Evolutionary conservation across 305 asterid genomes (phyloP), one percentile per base, ranked within the genome.

Genomic region (Rubia tinctorum): DNA sequence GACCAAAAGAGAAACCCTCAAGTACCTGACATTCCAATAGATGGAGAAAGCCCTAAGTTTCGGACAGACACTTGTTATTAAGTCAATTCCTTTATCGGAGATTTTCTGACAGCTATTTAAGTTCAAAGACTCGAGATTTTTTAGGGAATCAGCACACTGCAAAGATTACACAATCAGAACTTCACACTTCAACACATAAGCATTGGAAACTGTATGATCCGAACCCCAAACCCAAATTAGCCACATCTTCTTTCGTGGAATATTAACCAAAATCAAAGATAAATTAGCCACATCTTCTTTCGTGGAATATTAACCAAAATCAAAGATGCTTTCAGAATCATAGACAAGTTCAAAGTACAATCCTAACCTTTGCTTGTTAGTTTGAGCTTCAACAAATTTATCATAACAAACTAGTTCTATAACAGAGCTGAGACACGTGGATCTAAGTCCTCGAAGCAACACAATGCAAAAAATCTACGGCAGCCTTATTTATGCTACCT

Each of bases 31-130:
- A 47, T 92, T 95, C 99, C 99, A 95, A 82, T 92, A 95, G 74
- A 92, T 87, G 2, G 98, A 95, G 82, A 95, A 88, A 68, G 76
- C 85, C 80, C 79, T 87, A 72, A 95, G 75, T 30, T 79, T 85
- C 2, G 92, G 89, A 78, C 90, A 86, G 42, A 66, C 80, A 82
- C 64, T 77, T 65, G 98, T 88, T 73, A 92, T 76, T 73, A 43
- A 79, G 55, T 86, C 95, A 75, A 92, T 77, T 84, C 97, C 99
- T 68, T 67, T 74, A 63, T 94, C 97, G 23, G 99, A 92, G 76
- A 94, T 89, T 83, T 88, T 92, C 82, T 94, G 99, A 85, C 99
- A 92, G 79, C 98, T 87, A 78, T 94, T 94, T 81, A 94, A 86
- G 84, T 94, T 94, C 84, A 94, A 88, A 78, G 80, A 74, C 87